phyloP scores from a whole-genome alignment of 768 basidiomycete species.

The Psilocybe sp. region DNA sequence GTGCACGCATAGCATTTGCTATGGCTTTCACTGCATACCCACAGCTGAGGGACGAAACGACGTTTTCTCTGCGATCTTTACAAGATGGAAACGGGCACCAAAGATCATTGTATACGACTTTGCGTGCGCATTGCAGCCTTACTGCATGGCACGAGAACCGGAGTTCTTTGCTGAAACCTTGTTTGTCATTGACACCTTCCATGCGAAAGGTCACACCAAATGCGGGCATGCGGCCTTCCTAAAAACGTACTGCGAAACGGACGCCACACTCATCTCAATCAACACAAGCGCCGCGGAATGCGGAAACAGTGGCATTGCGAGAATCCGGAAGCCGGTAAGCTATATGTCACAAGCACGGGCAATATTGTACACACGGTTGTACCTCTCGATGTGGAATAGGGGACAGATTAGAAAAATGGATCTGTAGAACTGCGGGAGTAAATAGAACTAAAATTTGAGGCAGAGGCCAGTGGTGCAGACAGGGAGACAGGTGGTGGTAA shows the following conservation, averaged over 20 bases:
- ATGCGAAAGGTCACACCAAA: slow-evolving; percentile 25
- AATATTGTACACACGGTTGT: slow-evolving; percentile 23
- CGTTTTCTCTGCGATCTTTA: slow-evolving; percentile 34
- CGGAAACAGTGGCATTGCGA: slow-evolving; percentile 23
- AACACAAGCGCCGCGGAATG: slow-evolving; percentile 32
- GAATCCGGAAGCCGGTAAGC: slow-evolving; percentile 26
- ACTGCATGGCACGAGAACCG: slow-evolving; percentile 21
- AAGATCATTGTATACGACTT: slow-evolving; percentile 17
- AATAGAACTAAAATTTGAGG: too few relatives aligned
- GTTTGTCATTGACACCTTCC: slow-evolving; percentile 27
- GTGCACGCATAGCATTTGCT: slow-evolving; percentile 30
- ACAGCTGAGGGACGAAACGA: slow-evolving; percentile 33
- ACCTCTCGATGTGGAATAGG: slow-evolving; percentile 19
- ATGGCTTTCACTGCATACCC: slow-evolving; percentile 35
- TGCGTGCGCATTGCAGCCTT: slow-evolving; percentile 21
- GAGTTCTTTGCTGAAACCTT: slow-evolving; percentile 26
- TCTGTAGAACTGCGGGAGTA: not conserved
- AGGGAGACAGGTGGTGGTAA: too few relatives aligned
- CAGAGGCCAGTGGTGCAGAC: too few relatives aligned
- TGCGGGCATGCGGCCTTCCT: slow-evolving; percentile 24
- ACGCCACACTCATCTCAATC: slow-evolving; percentile 19
- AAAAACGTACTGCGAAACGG: slow-evolving; percentile 19
- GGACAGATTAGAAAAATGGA: slow-evolving; percentile 2
- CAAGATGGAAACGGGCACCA: slow-evolving; percentile 26
- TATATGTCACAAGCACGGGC: slow-evolving; percentile 27